Conservation (phyloP, 2,329 filamentous ascomycete genomes). For the Cordyceps farinosa region DNA sequence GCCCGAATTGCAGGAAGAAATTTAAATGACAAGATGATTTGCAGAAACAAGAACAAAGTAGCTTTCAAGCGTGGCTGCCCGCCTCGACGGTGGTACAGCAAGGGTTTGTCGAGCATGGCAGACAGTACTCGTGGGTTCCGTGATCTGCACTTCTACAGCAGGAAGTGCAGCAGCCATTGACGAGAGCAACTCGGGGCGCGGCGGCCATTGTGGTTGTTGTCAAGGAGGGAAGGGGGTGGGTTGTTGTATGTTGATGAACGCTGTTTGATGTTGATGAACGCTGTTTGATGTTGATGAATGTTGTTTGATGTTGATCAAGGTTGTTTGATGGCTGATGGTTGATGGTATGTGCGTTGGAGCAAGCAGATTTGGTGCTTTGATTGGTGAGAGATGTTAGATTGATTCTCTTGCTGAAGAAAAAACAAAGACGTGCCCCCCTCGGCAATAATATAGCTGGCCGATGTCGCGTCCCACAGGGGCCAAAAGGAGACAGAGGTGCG, state of each 20-base stretch:
- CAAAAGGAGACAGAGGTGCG: slow-evolving; percentile 8
- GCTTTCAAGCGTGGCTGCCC: not conserved
- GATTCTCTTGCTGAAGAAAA: not conserved
- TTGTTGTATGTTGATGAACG: not conserved
- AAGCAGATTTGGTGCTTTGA: too few relatives aligned
- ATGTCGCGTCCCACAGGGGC: slow-evolving; percentile 7
- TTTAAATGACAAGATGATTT: slow-evolving; percentile 5
- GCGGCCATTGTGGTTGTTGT: slow-evolving; percentile 16
- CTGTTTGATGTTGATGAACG: not conserved
- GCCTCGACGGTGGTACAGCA: slow-evolving; percentile 19
- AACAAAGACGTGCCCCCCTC: not conserved
- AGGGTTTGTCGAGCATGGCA: slow-evolving; percentile 28
- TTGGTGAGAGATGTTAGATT: not conserved
- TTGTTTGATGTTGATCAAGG: not conserved
- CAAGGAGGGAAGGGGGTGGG: not conserved
- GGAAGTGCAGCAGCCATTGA: slow-evolving; percentile 27
- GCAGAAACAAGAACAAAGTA: not conserved
- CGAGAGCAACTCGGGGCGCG: slow-evolving; percentile 7
- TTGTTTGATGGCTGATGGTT: too few relatives aligned
- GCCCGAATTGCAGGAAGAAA: not conserved
- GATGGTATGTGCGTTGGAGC: too few relatives aligned
- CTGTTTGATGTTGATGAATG: too few relatives aligned
- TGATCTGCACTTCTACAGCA: slow-evolving; percentile 32
- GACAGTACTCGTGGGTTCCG: slow-evolving; percentile 32
- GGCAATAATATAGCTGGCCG: slow-evolving; percentile 1